Percentiles rank a stretch among this genome's conserved stretches.
Conservation (phyloP, 257 asterid species). For the Fraxinus pennsylvanica region DNA sequence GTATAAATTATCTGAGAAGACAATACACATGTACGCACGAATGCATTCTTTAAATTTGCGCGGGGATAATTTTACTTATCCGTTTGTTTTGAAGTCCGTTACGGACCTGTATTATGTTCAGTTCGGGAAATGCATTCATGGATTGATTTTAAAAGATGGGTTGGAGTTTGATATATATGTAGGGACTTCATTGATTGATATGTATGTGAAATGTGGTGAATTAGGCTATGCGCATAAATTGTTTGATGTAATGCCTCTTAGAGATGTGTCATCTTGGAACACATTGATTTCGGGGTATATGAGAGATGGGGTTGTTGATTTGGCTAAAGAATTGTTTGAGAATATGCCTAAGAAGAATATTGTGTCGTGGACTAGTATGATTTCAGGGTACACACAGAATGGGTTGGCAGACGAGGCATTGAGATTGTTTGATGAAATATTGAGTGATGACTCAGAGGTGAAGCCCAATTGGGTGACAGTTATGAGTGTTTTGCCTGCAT, state of each 20-base stretch:
- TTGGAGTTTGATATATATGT: constrained; percentile 56
- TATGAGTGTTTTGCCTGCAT: constrained; percentile 80
- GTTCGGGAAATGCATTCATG: constrained; percentile 57
- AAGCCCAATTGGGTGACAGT: constrained; percentile 86
- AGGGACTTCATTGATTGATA: constrained; percentile 66
- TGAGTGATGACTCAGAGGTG: constrained; percentile 42
- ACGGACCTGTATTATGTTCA: constrained; percentile 36
- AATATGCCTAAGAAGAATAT: constrained; percentile 56
- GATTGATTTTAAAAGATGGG: constrained; percentile 61
- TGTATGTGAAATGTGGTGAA: constrained; percentile 74
- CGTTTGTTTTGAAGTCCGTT: constrained; percentile 74
- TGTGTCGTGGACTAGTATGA: constrained; percentile 86
- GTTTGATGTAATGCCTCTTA: constrained; percentile 70
- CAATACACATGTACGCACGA: constrained; percentile 30
- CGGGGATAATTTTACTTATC: constrained; percentile 76
- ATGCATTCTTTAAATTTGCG: constrained; percentile 54
- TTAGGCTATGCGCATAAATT: constrained; percentile 46
- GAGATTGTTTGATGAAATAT: constrained; percentile 62
- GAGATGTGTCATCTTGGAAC: constrained; percentile 73
- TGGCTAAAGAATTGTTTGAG: constrained; percentile 57
- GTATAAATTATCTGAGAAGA: constrained; percentile 37
- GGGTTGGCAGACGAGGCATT: constrained; percentile 61
- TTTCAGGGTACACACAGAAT: constrained; percentile 84
- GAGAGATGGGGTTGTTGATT: constrained; percentile 56
- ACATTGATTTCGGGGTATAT: constrained; percentile 70